These are phyloP conservation scores for Candida argentea DNA, from an alignment of 805 yeast genomes.

Conservation along the genomic window DNA sequence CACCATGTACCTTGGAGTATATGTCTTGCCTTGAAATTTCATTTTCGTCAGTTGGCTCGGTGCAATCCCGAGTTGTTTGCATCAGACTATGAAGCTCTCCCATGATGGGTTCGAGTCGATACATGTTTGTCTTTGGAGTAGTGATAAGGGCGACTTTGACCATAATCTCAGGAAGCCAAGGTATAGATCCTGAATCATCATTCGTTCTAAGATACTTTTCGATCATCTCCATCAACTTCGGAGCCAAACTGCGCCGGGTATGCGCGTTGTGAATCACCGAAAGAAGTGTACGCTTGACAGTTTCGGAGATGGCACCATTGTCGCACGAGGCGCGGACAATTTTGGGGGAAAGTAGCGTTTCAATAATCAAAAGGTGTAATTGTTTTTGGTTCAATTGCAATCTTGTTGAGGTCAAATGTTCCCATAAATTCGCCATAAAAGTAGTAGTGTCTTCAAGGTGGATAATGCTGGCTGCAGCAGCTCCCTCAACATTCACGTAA, in stretches of 20 bases:
- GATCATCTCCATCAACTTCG: slow-evolving; percentile 41
- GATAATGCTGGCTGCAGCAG: slow-evolving; percentile 1
- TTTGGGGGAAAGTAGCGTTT: slow-evolving; percentile 33
- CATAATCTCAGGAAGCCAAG: slow-evolving; percentile 45
- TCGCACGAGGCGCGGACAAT: slow-evolving; percentile 29
- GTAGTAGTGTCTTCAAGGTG: slow-evolving; percentile 14
- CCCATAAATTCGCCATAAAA: slow-evolving; percentile 44
- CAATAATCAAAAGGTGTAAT: slow-evolving; percentile 49
- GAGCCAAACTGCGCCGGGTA: slow-evolving; percentile 62
- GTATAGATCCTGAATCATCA: slow-evolving; percentile 25
- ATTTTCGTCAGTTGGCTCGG: slow-evolving; percentile 1
- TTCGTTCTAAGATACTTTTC: slow-evolving; percentile 31
- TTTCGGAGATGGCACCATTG: slow-evolving; percentile 14
- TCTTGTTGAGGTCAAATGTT: slow-evolving; percentile 43
- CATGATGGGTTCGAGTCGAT: slow-evolving; percentile 48
- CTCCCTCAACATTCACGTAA: slow-evolving; percentile 5
- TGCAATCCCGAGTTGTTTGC: slow-evolving; percentile 14
- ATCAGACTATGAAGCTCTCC: slow-evolving; percentile 41
- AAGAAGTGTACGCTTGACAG: slow-evolving; percentile 23
- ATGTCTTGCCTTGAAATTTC: no score
- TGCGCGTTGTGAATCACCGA: slow-evolving; percentile 39
- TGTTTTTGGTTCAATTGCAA: slow-evolving; percentile 55
- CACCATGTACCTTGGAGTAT: slow-evolving; percentile 46
- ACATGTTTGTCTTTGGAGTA: slow-evolving; percentile 48
- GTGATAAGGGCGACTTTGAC: slow-evolving; percentile 34